Evolutionary conservation across 805 yeast species (phyloP), one percentile per base, ranked within the genome.

Genomic region (Candida sithepensis): DNA sequence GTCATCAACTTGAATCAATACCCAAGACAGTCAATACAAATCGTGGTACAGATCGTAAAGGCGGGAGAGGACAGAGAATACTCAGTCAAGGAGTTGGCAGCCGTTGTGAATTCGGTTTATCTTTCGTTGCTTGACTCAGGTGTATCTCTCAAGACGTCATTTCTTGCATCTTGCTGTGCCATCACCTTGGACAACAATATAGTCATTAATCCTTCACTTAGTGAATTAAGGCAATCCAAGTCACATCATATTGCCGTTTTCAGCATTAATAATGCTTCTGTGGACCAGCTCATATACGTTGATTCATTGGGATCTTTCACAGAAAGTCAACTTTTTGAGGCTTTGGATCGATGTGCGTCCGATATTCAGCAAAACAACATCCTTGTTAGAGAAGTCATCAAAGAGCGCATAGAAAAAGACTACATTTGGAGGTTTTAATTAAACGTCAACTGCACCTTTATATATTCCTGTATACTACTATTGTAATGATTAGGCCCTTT

Each of bases 101-200:
- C 84, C 1, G 83, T 85, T 20, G 73, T 92, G 36, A 92, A 94
- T 63, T 83, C 89, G 2, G 69, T 83, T 1, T 82, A 73, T 52
- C 66, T 87, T 52, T 96, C 97, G 0, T 73, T 92, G 39, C 64
- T 90, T 1, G 92, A 90, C 64, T 85, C 96, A 6, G 89, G 88
- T 41, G 73, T 91, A 18, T 84, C 89, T 0, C 65, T 92, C 45
- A 70, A 73, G 42, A 67, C 76, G n/a, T 77, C 90, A 0, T 82
- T 84, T 56, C 74, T 79, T 0, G 79, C 90, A 16, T 68, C 77
- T 0, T 68, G 81, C 4, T 62, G 81, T 42, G 41, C 50, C 7
- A 49, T 54, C 4, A 44, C 38, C 6, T 55, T 56, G 1, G 24
- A 45, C 12, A 64, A 66, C 21, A 60, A 68, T 2, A 44, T 74